Conservation (phyloP, 2,329 filamentous ascomycete species). For the Xylaria sp. region DNA sequence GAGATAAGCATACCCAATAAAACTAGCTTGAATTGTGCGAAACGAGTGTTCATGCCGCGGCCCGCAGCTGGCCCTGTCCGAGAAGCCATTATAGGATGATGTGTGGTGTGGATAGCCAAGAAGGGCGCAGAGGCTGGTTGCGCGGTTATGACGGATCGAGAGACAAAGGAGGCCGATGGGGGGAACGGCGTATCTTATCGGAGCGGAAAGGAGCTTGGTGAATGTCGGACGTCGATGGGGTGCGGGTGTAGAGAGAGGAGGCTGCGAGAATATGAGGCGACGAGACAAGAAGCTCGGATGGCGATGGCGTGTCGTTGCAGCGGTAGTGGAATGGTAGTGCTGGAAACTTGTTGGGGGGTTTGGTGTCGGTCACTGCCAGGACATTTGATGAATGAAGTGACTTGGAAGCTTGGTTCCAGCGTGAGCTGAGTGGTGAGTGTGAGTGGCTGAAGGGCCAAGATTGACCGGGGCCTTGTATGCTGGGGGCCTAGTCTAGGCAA, state of each 20-base stretch:
- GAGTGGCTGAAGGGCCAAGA: slow-evolving; percentile 32
- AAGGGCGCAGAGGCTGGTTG: slow-evolving; percentile 26
- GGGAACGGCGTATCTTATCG: slow-evolving; percentile 42
- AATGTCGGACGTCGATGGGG: slow-evolving; percentile 18
- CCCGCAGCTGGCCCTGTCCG: slow-evolving; percentile 74
- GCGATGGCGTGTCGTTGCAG: slow-evolving; percentile 13
- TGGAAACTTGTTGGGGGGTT: slow-evolving; percentile 21
- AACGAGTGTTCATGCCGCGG: slow-evolving; percentile 79
- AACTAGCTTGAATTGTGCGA: slow-evolving; percentile 99
- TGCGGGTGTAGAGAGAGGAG: neutral
- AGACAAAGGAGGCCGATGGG: slow-evolving; percentile 37
- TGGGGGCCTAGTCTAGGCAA: too few relatives aligned
- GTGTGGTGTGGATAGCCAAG: slow-evolving; percentile 32
- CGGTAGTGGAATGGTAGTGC: slow-evolving; percentile 21
- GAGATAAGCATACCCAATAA: slow-evolving; percentile 77
- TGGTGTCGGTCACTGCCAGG: slow-evolving; percentile 36
- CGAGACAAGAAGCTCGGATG: slow-evolving; percentile 9
- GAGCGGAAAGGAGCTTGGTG: slow-evolving; percentile 33
- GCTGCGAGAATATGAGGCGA: slow-evolving; percentile 16
- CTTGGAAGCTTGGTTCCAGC: slow-evolving; percentile 32
- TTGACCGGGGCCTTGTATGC: slow-evolving; percentile 12
- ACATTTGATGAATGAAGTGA: slow-evolving; percentile 37
- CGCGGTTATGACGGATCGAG: slow-evolving; percentile 35
- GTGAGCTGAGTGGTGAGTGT: slow-evolving; percentile 29
- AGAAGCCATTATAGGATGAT: slow-evolving; percentile 75